phyloP scores from a whole-genome alignment of 1,139 yeast genomes.

The Candida sojae region DNA sequence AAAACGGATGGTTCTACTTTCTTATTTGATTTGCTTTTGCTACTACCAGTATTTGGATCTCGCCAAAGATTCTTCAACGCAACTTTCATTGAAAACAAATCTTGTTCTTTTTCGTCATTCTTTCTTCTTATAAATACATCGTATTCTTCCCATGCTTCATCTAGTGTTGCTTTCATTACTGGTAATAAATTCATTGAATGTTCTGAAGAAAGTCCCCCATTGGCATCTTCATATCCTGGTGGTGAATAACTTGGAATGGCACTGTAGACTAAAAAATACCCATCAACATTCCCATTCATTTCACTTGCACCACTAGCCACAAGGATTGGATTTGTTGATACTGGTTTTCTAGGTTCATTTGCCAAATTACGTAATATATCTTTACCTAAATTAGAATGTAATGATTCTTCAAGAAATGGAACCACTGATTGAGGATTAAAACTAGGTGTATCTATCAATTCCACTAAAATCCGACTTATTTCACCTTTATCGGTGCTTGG shows the following conservation, averaged over 20 bases:
- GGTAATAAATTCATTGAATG: constrained; percentile 47
- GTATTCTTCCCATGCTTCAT: constrained; percentile 76
- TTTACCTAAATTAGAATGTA: constrained; percentile 60
- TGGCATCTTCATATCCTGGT: constrained; percentile 49
- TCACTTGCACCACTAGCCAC: constrained; percentile 82
- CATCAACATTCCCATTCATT: constrained; percentile 71
- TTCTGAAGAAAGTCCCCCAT: constrained; percentile 17
- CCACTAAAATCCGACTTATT: constrained; percentile 61
- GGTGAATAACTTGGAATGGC: constrained; percentile 62
- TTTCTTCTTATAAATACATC: constrained; percentile 53
- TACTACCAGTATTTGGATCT: constrained; percentile 14
- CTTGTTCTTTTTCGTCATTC: constrained; percentile 66
- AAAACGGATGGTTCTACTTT: constrained; percentile 21
- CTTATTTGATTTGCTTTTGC: not conserved
- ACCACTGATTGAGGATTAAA: constrained; percentile 64
- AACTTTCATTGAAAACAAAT: constrained; percentile 58
- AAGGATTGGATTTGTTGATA: constrained; percentile 63
- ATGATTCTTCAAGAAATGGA: constrained; percentile 72
- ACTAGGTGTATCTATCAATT: constrained; percentile 72
- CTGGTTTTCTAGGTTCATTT: constrained; percentile 64
- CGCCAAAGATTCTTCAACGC: constrained; percentile 62
- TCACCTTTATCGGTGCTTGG: constrained; percentile 14
- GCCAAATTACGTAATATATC: constrained; percentile 63
- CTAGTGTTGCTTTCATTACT: constrained; percentile 53
- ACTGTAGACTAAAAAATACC: constrained; percentile 67